These are phyloP conservation scores for Sporisorium sorghi DNA, from an alignment of 1,284 basidiomycete genomes.

Conservation along the genomic window DNA sequence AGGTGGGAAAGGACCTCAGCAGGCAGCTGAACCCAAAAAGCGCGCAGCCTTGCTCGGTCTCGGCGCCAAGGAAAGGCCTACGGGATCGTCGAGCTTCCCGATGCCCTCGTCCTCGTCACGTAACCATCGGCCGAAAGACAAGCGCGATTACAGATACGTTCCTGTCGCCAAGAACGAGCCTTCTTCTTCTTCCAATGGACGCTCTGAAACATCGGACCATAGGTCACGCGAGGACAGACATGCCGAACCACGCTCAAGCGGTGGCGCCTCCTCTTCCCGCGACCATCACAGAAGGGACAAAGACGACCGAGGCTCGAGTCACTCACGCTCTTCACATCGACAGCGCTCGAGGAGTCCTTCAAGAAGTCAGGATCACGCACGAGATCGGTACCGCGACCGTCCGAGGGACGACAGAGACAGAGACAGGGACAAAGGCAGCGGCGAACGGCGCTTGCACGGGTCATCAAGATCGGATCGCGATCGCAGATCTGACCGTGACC, in stretches of 20 bases:
- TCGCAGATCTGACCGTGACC: constrained; percentile 47
- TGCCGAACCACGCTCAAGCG: constrained; percentile 11
- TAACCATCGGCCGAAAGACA: constrained; percentile 65
- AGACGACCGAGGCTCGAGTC: constrained; percentile 50
- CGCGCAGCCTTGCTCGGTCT: constrained; percentile 62
- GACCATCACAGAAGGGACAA: constrained; percentile 39
- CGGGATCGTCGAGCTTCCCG: constrained; percentile 6
- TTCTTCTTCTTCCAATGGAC: constrained; percentile 19
- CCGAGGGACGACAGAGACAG: constrained; percentile 19
- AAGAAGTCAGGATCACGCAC: constrained; percentile 25
- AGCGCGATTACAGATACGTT: constrained; percentile 78
- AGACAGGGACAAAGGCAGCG: constrained; percentile 4
- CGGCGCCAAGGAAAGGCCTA: constrained; percentile 62
- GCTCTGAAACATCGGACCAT: not conserved
- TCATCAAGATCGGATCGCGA: constrained; percentile 40
- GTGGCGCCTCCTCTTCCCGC: constrained; percentile 17
- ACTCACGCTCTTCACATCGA: constrained; percentile 24
- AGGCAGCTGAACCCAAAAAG: constrained; percentile 60
- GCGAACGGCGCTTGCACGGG: constrained; percentile 12
- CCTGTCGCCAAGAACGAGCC: constrained; percentile 78
- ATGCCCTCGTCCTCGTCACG: constrained; percentile 70
- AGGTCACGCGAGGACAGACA: constrained; percentile 29
- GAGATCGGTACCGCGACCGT: constrained; percentile 39
- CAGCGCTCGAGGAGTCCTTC: constrained; percentile 26
- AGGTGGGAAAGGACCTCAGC: constrained; percentile 54